Evolutionary conservation across 768 basidiomycete genomes (phyloP).

Genomic region (Boletus rubroflammeus): DNA sequence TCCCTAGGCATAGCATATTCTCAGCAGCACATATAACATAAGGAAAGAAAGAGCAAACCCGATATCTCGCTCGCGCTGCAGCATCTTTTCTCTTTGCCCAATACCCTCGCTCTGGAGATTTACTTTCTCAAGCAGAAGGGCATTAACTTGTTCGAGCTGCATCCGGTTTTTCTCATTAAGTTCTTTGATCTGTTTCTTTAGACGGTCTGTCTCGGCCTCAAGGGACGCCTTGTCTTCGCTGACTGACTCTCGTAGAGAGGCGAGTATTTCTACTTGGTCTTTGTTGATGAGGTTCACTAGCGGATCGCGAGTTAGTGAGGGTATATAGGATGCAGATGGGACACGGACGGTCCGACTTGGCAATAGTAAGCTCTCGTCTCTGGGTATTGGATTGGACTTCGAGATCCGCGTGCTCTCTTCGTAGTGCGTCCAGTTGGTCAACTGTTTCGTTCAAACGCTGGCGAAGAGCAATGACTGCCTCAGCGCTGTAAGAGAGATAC

Average conservation of each 20-base stretch:
- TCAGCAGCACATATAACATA: background rate
- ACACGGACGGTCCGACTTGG: slow-evolving; percentile 77
- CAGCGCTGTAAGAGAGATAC: slow-evolving; percentile 47
- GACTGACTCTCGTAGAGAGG: slow-evolving; percentile 81
- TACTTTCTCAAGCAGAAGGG: slow-evolving; percentile 86
- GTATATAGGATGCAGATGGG: background rate
- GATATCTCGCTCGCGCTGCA: slow-evolving; percentile 83
- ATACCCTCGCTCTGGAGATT: slow-evolving; percentile 89
- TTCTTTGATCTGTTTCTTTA: slow-evolving; percentile 67
- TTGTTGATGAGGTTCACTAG: slow-evolving; percentile 88
- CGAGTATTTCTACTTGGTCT: slow-evolving; percentile 88
- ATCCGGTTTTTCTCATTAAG: slow-evolving; percentile 80
- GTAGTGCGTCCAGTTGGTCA: slow-evolving; percentile 70
- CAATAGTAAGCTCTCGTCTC: slow-evolving; percentile 69
- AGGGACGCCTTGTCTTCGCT: slow-evolving; percentile 81
- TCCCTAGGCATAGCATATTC: slow-evolving; percentile 46
- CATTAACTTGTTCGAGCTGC: slow-evolving; percentile 87
- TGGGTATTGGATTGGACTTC: slow-evolving; percentile 64
- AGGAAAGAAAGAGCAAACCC: slow-evolving; percentile 46
- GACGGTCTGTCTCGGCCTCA: slow-evolving; percentile 60
- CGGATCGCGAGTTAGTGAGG: slow-evolving; percentile 4
- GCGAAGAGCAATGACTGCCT: slow-evolving; percentile 84
- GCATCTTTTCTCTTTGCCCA: slow-evolving; percentile 78
- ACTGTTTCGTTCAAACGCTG: slow-evolving; percentile 85
- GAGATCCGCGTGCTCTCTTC: slow-evolving; percentile 65